Conservation (phyloP, 2,329 filamentous ascomycete genomes). For the Xylogone sp. region DNA sequence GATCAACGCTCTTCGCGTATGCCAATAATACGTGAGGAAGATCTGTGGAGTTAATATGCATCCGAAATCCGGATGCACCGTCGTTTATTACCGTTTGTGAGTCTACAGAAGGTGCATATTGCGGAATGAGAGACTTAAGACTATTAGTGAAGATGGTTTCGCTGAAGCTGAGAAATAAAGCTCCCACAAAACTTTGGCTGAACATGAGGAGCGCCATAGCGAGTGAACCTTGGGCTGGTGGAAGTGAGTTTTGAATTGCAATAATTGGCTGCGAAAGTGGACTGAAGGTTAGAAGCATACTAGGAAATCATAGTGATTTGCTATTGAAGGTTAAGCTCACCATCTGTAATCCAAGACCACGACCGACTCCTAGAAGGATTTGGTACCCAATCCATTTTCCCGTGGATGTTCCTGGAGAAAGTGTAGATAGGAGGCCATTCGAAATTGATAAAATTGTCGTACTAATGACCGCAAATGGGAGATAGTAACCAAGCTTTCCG, state of each 20-base stretch:
- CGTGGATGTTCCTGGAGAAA: conserved; percentile 15
- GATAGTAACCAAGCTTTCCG: conserved; percentile 28
- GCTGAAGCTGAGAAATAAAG: conserved; percentile 26
- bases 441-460: conserved; percentile 24
- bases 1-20: conserved; percentile 35
- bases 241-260: conserved; percentile 29
- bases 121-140: conserved; percentile 27
- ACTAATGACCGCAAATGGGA: conserved; percentile 28
- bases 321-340: conserved; percentile 7
- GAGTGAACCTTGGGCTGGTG: conserved; percentile 23
- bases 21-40: conserved; percentile 34
- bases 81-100: conserved; percentile 32
- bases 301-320: background rate
- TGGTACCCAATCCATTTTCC: conserved; percentile 22
- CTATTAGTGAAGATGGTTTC: conserved; percentile 28
- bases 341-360: conserved; percentile 19
- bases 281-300: conserved; percentile 5
- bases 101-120: conserved; percentile 29
- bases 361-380: conserved; percentile 20
- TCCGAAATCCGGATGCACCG: conserved; percentile 34
- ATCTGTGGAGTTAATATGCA: conserved; percentile 25
- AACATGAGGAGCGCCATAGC: conserved; percentile 31
- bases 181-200: conserved; percentile 25
- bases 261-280: conserved; percentile 17
- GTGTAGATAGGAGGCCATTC: conserved; percentile 29